Conservation (phyloP, 306 rosid species). For the Trifolium pratense region DNA sequence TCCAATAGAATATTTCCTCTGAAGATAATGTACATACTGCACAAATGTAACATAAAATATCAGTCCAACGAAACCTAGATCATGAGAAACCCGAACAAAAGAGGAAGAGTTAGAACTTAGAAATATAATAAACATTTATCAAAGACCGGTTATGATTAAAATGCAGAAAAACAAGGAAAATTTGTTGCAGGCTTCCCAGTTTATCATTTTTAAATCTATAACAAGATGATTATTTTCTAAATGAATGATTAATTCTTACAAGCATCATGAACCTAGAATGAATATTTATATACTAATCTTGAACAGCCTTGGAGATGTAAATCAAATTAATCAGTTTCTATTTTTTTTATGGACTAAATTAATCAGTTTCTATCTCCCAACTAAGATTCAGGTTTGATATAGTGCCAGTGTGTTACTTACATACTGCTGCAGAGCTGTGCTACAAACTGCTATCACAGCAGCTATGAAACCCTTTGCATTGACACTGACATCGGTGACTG, state of each 20-base stretch:
- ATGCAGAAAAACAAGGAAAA: slow-evolving; percentile 25
- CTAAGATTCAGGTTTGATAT: slow-evolving; percentile 35
- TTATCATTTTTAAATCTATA: slow-evolving; percentile 22
- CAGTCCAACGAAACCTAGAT: slow-evolving; percentile 37
- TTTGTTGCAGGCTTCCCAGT: slow-evolving; percentile 24
- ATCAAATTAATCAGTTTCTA: slow-evolving; percentile 25
- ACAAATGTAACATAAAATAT: slow-evolving; percentile 36
- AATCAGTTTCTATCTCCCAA: background rate
- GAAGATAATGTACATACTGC: slow-evolving; percentile 87
- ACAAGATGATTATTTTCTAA: slow-evolving; percentile 25
- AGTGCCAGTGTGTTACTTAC: slow-evolving; percentile 57
- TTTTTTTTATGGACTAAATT: too few relatives aligned
- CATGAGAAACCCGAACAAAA: slow-evolving; percentile 13
- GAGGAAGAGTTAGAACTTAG: background rate
- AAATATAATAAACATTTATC: slow-evolving; percentile 22
- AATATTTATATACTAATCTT: slow-evolving; percentile 25
- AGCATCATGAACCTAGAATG: slow-evolving; percentile 33
- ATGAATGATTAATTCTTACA: slow-evolving; percentile 29
- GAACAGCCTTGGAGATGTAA: slow-evolving; percentile 34
- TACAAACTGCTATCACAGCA: slow-evolving; percentile 78
- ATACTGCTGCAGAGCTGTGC: slow-evolving; percentile 83
- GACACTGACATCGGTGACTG: slow-evolving; percentile 89
- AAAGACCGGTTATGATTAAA: background rate
- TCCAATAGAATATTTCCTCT: slow-evolving; percentile 79
- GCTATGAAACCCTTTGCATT: slow-evolving; percentile 80